phyloP scores from a whole-genome alignment of 257 asterid species.

The Leptodermis oblonga region DNA sequence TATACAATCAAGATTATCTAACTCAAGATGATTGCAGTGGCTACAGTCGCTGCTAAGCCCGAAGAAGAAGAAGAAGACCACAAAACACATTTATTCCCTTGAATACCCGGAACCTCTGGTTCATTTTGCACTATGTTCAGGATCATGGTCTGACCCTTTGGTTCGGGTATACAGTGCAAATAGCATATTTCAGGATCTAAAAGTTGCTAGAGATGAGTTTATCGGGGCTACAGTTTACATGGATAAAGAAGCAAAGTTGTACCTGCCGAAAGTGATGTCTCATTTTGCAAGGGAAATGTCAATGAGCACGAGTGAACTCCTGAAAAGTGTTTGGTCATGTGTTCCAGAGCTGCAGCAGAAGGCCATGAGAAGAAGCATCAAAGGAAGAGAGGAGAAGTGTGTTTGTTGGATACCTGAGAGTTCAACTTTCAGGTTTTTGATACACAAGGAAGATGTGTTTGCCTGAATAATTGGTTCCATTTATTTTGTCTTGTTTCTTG shows the following conservation, averaged over 20 bases:
- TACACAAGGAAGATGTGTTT: slow-evolving; percentile 54
- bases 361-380: slow-evolving; percentile 33
- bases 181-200: slow-evolving; percentile 59
- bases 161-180: slow-evolving; percentile 65
- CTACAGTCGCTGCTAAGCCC: slow-evolving; percentile 69
- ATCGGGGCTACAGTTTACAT: slow-evolving; percentile 49
- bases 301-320: slow-evolving; percentile 42
- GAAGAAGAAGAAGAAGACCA: slow-evolving; percentile 56
- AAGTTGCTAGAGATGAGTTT: slow-evolving; percentile 70
- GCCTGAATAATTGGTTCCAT: no score
- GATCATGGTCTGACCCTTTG: slow-evolving; percentile 74
- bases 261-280: slow-evolving; percentile 59
- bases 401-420: slow-evolving; percentile 65
- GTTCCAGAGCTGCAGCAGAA: slow-evolving; percentile 53
- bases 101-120: slow-evolving; percentile 88
- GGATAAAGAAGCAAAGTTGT: slow-evolving; percentile 58
- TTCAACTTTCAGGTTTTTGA: slow-evolving; percentile 63
- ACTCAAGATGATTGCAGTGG: slow-evolving; percentile 56
- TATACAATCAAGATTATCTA: neutral
- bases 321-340: slow-evolving; percentile 48
- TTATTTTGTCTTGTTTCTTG: no score
- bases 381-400: slow-evolving; percentile 56
- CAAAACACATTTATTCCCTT: slow-evolving; percentile 54
- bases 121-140: slow-evolving; percentile 85
- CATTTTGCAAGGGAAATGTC: slow-evolving; percentile 76